Conservation (phyloP, 2,329 filamentous ascomycete species). For the Aspergillus fumigatus region DNA sequence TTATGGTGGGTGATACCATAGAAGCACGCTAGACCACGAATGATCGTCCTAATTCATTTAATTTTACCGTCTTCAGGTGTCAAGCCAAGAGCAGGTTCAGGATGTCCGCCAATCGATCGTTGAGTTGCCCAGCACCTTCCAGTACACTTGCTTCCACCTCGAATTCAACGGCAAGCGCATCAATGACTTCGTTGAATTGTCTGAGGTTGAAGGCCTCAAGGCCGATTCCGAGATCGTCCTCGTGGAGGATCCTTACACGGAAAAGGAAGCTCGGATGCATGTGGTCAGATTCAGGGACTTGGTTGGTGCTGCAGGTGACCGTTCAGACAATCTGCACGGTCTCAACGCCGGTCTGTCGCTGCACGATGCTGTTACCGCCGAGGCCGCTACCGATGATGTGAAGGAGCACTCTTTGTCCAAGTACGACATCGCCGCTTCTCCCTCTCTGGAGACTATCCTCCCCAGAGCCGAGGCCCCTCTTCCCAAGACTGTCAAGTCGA, state of each 20-base stretch:
- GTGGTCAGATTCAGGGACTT: constrained; percentile 85
- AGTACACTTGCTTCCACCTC: constrained; percentile 98
- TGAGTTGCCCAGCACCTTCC: constrained; percentile 86
- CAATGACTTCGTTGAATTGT: constrained; percentile 92
- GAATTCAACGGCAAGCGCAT: constrained; percentile 83
- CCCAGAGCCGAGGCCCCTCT: constrained; percentile 62
- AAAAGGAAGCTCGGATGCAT: constrained; percentile 96
- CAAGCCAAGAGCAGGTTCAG: constrained; percentile 91
- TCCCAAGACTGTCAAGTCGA: constrained; percentile 85
- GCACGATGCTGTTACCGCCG: constrained; percentile 66
- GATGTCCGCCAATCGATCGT: constrained; percentile 96
- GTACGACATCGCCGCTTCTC: constrained; percentile 71
- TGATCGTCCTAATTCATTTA: constrained; percentile 8
- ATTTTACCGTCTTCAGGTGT: constrained; percentile 55
- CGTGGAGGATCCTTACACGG: constrained; percentile 93
- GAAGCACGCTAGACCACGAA: constrained; percentile 6
- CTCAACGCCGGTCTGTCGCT: constrained; percentile 80
- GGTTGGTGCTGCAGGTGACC: constrained; percentile 84
- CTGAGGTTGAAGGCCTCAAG: constrained; percentile 76
- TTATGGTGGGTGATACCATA: constrained; percentile 63
- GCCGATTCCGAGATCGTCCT: constrained; percentile 73
- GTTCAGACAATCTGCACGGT: constrained; percentile 81
- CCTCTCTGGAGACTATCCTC: constrained; percentile 66
- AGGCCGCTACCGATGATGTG: constrained; percentile 42
- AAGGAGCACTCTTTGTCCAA: constrained; percentile 57